phyloP scores from a whole-genome alignment of 2,329 filamentous ascomycete species.

The Pseudocercospora fijiensis region DNA sequence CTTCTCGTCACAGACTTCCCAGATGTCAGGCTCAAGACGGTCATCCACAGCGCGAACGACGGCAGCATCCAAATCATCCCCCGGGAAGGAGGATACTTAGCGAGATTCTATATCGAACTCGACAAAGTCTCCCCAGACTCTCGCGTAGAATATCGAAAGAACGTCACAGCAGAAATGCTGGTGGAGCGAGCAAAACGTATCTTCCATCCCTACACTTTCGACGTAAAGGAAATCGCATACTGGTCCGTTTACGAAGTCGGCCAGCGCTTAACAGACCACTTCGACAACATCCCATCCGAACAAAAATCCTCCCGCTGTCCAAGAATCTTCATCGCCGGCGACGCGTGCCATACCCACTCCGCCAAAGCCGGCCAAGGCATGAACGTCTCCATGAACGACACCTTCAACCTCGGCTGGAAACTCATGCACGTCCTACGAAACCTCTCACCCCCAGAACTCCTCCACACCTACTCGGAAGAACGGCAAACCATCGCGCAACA shows the following conservation, averaged over 20 bases:
- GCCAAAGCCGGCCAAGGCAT: slow-evolving; percentile 70
- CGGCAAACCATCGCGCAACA: slow-evolving; percentile 62
- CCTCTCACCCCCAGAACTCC: slow-evolving; percentile 36
- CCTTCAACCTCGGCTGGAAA: slow-evolving; percentile 61
- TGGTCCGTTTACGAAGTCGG: slow-evolving; percentile 63
- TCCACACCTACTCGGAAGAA: slow-evolving; percentile 54
- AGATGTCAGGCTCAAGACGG: slow-evolving; percentile 54
- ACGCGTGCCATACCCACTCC: slow-evolving; percentile 56
- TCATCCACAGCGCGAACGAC: slow-evolving; percentile 60
- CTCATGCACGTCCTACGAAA: slow-evolving; percentile 47
- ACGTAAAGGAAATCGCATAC: slow-evolving; percentile 65
- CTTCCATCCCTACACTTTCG: slow-evolving; percentile 64
- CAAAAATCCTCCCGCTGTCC: slow-evolving; percentile 53
- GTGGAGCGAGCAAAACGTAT: slow-evolving; percentile 64
- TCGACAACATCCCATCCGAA: slow-evolving; percentile 60
- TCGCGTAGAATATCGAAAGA: slow-evolving; percentile 55
- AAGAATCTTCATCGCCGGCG: slow-evolving; percentile 68
- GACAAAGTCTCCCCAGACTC: slow-evolving; percentile 45
- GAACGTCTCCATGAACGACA: slow-evolving; percentile 71
- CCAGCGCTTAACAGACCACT: slow-evolving; percentile 61
- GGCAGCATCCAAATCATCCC: slow-evolving; percentile 81
- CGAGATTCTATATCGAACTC: slow-evolving; percentile 40
- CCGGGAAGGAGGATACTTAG: slow-evolving; percentile 37
- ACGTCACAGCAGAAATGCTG: slow-evolving; percentile 64
- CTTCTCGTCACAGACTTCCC: slow-evolving; percentile 38